These are phyloP conservation scores for Penicillium salamii DNA, from an alignment of 495 filamentous ascomycete species.

Conservation along the genomic window DNA sequence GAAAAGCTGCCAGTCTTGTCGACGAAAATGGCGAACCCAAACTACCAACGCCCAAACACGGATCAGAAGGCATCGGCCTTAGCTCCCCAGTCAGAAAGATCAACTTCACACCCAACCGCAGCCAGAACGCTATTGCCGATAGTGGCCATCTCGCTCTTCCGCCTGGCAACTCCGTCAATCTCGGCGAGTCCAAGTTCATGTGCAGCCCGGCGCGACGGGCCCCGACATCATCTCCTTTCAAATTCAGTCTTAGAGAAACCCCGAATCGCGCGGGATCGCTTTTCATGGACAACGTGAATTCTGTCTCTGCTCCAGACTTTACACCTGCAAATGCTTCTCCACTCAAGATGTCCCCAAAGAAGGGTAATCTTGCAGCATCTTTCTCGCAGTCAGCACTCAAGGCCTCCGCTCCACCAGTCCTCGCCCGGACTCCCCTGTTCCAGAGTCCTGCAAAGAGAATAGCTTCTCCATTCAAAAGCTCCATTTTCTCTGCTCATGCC, in stretches of 20 bases:
- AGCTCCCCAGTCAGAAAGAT: constrained; percentile 32
- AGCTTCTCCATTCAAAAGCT: constrained; percentile 38
- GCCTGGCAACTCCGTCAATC: constrained; percentile 30
- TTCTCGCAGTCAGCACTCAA: constrained; percentile 30
- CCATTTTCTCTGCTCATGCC: constrained; percentile 15
- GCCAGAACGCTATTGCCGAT: constrained; percentile 17
- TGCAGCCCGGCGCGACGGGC: constrained; percentile 50
- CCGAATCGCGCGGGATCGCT: constrained; percentile 26
- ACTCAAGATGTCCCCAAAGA: constrained; percentile 46
- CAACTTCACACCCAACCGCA: constrained; percentile 29
- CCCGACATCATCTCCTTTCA: constrained; percentile 47
- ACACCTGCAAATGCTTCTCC: constrained; percentile 30
- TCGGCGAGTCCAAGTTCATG: constrained; percentile 39
- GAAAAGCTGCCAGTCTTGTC: constrained; percentile 22
- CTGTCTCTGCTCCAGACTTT: constrained; percentile 25
- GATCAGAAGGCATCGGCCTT: constrained; percentile 21
- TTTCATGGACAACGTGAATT: constrained; percentile 14
- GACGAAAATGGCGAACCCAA: constrained; percentile 40
- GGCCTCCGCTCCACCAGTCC: constrained; percentile 30
- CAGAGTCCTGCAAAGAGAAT: constrained; percentile 44
- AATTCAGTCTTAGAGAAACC: constrained; percentile 39
- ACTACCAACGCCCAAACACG: constrained; percentile 21
- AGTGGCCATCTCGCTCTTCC: constrained; percentile 25
- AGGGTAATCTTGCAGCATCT: constrained; percentile 36
- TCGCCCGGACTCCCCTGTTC: constrained; percentile 34